phyloP scores from a whole-genome alignment of 169 alveolate genomes.

The Blepharisma undulans region DNA sequence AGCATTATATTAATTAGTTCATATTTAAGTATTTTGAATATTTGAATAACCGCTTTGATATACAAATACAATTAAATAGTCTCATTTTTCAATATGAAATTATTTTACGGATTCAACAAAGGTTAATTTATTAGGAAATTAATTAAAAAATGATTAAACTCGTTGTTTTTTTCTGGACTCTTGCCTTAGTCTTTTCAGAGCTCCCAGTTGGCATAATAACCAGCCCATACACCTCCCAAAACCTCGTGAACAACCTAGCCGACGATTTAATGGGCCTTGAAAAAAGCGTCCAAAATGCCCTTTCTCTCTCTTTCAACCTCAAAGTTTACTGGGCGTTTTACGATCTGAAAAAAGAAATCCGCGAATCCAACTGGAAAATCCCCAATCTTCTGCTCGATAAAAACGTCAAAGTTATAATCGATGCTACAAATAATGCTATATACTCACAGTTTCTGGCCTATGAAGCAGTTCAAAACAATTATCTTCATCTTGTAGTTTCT shows the following conservation, averaged over 20 bases:
- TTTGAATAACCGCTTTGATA: background rate
- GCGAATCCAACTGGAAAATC: background rate
- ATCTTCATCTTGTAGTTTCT: conserved; percentile 15
- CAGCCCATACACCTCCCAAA: background rate
- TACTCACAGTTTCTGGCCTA: conserved; percentile 22
- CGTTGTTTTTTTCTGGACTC: background rate
- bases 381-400: background rate
- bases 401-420: conserved; percentile 5
- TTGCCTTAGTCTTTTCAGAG: background rate
- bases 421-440: background rate
- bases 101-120: background rate
- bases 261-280: conserved; percentile 23
- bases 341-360: background rate
- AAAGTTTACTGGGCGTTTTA: background rate
- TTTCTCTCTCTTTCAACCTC: background rate
- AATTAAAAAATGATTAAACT: background rate
- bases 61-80: background rate
- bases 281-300: background rate
- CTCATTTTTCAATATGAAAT: background rate
- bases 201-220: conserved; percentile 8
- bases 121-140: background rate
- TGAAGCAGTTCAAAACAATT: background rate
- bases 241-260: background rate
- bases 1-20: background rate
- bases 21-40: too few species aligned